Evolutionary conservation across 495 filamentous ascomycete genomes (phyloP).

Genomic region (Tuber magnatum): DNA sequence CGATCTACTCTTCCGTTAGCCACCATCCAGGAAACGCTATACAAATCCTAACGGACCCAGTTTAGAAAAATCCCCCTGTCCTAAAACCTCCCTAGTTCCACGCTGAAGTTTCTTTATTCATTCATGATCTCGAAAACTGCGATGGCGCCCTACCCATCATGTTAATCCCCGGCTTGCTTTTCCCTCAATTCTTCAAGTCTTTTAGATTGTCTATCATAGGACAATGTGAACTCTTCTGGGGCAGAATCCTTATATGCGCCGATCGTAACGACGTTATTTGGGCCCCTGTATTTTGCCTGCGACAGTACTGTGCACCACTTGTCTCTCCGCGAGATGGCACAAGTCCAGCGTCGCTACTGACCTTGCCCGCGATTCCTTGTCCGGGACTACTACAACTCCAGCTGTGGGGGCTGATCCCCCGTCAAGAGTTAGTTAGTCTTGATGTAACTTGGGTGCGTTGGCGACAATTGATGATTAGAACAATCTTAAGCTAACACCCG

Average conservation of each 20-base stretch:
- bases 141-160: conserved; percentile 53
- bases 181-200: conserved; percentile 9
- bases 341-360: conserved; percentile 9
- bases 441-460: conserved; percentile 38
- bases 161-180: conserved; percentile 46
- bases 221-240: conserved; percentile 6
- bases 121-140: conserved; percentile 52
- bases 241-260: conserved; percentile 58
- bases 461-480: conserved; percentile 35
- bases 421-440: neutral
- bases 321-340: conserved; percentile 43
- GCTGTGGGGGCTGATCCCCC: conserved; percentile 8
- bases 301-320: conserved; percentile 51
- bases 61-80: neutral
- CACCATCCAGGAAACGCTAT: conserved; percentile 55
- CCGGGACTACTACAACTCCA: conserved; percentile 9
- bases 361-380: neutral
- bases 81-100: conserved; percentile 24
- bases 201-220: neutral
- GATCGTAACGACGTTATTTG: conserved; percentile 53
- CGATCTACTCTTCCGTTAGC: conserved; percentile 48
- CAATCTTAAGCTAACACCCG: conserved; percentile 46
- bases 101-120: conserved; percentile 47
- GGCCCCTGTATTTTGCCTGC: conserved; percentile 51
- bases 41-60: conserved; percentile 41